phyloP scores from a whole-genome alignment of 1,284 basidiomycete genomes.

The Trichosporon ovoides region DNA sequence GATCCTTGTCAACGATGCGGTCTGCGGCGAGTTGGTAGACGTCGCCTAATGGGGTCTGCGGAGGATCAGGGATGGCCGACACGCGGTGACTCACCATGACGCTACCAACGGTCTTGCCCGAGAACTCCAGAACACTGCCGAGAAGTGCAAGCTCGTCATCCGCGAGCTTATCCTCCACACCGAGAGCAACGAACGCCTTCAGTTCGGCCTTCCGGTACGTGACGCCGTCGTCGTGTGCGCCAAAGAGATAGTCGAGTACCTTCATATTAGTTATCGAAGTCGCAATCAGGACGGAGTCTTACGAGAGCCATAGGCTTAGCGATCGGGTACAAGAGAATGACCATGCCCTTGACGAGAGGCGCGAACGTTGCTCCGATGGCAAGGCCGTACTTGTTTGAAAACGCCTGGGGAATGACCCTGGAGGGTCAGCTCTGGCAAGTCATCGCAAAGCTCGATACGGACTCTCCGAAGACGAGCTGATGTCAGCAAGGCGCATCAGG shows the following conservation, averaged over 20 bases:
- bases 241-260: conserved; percentile 50
- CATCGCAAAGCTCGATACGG: conserved; percentile 4
- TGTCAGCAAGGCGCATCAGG: not conserved
- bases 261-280: conserved; percentile 43
- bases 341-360: conserved; percentile 49
- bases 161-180: conserved; percentile 67
- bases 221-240: conserved; percentile 53
- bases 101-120: conserved; percentile 67
- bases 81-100: conserved; percentile 58
- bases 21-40: conserved; percentile 50
- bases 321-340: conserved; percentile 50
- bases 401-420: conserved; percentile 47
- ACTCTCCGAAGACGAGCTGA: conserved; percentile 26
- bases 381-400: conserved; percentile 53
- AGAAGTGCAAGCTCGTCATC: conserved; percentile 80
- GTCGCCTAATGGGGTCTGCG: conserved; percentile 49
- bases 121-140: conserved; percentile 76
- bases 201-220: conserved; percentile 87
- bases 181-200: conserved; percentile 71
- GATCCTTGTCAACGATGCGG: conserved; percentile 54
- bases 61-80: not conserved
- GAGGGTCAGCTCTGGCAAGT: not conserved
- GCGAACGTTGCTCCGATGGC: conserved; percentile 52
- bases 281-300: conserved; percentile 12
- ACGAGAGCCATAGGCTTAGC: conserved; percentile 48